A percentile compares a stretch with the other conserved stretches of the same genome.
phyloP scores from a whole-genome alignment of 139 green algal species.

The Tetraselmis chui region DNA sequence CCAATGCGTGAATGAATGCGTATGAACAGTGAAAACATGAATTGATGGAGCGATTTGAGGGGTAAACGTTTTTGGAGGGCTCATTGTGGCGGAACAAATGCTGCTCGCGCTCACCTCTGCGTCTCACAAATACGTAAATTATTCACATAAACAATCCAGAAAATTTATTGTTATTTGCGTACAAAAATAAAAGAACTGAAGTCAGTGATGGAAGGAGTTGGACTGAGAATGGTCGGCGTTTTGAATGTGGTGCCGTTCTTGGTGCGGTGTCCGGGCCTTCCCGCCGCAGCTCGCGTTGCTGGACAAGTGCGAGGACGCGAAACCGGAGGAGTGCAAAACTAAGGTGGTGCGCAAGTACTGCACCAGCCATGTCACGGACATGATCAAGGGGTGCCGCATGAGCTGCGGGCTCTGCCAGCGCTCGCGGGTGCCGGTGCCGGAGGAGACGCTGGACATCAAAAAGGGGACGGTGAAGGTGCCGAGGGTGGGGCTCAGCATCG shows the following conservation, averaged over 20 bases:
- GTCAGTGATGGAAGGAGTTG: too few relatives aligned
- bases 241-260: too few relatives aligned
- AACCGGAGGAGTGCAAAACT: not conserved
- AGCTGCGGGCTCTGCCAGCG: not conserved
- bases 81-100: too few relatives aligned
- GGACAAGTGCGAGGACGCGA: not conserved
- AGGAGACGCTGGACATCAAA: not conserved
- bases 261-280: not conserved
- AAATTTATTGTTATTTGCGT: not conserved
- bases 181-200: too few relatives aligned
- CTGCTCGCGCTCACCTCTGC: too few relatives aligned
- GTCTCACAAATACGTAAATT: too few relatives aligned
- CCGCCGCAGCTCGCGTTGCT: not conserved
- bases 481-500: not conserved
- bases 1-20: too few relatives aligned
- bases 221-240: too few relatives aligned
- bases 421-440: not conserved
- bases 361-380: not conserved
- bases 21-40: too few relatives aligned
- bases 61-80: too few relatives aligned
- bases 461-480: not conserved
- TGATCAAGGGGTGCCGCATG: not conserved
- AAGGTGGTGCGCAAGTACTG: not conserved
- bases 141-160: not conserved
- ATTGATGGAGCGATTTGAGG: too few relatives aligned